Base-by-base conservation (phyloP, 2,329 filamentous ascomycete genomes). In the Hymenotorrendiella dingleyae region DNA sequence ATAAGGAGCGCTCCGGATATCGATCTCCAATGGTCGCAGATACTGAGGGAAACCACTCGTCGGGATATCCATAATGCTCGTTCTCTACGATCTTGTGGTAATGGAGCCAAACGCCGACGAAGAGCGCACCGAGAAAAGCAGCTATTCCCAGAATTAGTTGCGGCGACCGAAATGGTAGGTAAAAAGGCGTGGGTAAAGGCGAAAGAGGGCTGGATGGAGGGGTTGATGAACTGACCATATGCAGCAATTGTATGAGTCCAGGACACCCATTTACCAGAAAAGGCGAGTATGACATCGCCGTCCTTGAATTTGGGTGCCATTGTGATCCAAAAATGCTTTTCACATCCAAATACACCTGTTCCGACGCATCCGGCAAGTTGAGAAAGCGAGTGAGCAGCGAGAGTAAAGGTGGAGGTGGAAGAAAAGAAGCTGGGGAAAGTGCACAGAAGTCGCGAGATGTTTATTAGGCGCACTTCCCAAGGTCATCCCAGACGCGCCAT, bases 1-100 rank as follows among this genome's bases (percentile, higher is more conserved):
- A 98, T 58, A 97, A 84, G 12, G 93, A 94, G 47, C 93, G 84
- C 67, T 98, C 93, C 40, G 93, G 93, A 60, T 96, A 97, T 53
- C 90, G 82, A 66, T 98, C 93, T 63, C 93, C 93, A 67, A 98
- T 98, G 26, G 93, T 97, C 29, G 93, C 84, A 22, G 91, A 96
- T 17, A 96, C 90, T 32, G 90, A 95, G 45, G 90, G 90, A 60
- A 95, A 95, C 90, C 90, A 96, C 72, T 96, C 90, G 54, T 94
- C 73, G 2, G 90, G 90, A 62, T 94, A 95, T 56, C 88, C 88
- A 65, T 89, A 94, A 69, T 90, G 86, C 67, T 98, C 89, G 67
- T 98, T 98, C 67, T 96, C 74, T 43, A 98, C 93, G 55, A 98
- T 98, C 71, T 98, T 98, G 61, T 85, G 78, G 69, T 93, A 97